Conservation (phyloP, 192 early-diverging fungal species). For the Backusella westeae region DNA sequence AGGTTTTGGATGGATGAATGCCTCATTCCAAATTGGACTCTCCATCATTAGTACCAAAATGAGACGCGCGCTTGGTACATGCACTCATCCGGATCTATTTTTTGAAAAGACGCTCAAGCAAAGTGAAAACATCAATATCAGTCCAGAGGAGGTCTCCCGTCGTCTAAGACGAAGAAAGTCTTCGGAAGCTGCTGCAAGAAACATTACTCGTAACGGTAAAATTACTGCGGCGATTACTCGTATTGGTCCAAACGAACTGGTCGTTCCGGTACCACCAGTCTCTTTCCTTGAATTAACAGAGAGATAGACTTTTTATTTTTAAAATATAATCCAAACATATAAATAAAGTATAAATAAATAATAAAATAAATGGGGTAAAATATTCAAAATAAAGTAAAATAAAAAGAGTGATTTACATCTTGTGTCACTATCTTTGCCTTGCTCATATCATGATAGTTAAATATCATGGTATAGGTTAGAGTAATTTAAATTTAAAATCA, state of each 20-base stretch:
- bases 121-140: background rate
- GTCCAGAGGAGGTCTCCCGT: background rate
- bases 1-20: conserved; percentile 99
- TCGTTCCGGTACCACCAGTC: background rate
- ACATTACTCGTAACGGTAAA: conserved; percentile 25
- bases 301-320: background rate
- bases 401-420: background rate
- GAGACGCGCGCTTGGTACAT: conserved; percentile 73
- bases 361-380: background rate
- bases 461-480: no score
- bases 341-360: background rate
- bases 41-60: conserved; percentile 70
- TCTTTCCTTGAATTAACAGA: background rate
- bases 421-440: background rate
- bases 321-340: background rate
- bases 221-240: conserved; percentile 28
- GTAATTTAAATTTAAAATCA: no score
- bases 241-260: conserved; percentile 12
- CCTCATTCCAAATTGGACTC: conserved; percentile 83
- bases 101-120: conserved; percentile 26
- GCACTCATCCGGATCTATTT: conserved; percentile 32
- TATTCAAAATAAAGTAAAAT: background rate
- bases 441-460: background rate
- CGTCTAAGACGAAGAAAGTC: conserved; percentile 7
- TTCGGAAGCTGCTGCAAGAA: conserved; percentile 24